Evolutionary conservation across 371 early-diverging fungal genomes (phyloP), one percentile per base, ranked within the genome.

Genomic region (Syncephalastrum sp.): DNA sequence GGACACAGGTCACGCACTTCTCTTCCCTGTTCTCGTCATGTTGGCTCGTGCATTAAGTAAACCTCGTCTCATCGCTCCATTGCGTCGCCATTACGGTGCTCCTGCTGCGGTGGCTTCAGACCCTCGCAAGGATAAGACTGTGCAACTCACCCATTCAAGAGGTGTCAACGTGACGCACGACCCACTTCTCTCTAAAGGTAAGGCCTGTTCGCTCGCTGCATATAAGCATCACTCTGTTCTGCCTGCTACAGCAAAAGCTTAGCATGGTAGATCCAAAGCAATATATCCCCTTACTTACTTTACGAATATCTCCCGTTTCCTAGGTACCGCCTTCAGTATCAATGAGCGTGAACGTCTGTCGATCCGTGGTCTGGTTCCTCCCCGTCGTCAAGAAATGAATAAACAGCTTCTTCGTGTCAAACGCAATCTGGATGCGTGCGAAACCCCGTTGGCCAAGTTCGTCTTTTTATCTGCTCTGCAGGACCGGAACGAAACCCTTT

Each of bases 401-500:
- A 79, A 75, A 53, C 85, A 84, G 53, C 61, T 83, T 21, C 64
- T 75, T 17, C 71, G 85, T 54, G 72, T 82, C 43, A 80, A 81
- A 38, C 73, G 78, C 29, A 82, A 84, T 57, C 61, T 84, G 57
- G 79, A 80, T 54, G 78, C 73, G 29, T 79, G 74, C 56, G 65
- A 67, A 25, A 81, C 80, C n/a, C 82, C 82, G 15, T 68, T 84
- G 14, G 68, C 75, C 25, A 82, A 84, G 60, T 81, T 81, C 55
- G 67, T 80, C 43, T 81, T 80, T 48, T 62, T 80, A 19, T 59
- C 68, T 21, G 72, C 69, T 14, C 61, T 75, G 17, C 74, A 79
- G 68, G 83, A 85, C 56, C 77, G 75, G 61, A 83, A 85, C 47
- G 85, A 85, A 63, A 85, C 84, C 0, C 72, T 85, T 46, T 85